A percentile compares a stretch with the other conserved stretches of the same genome.
These are phyloP conservation scores for Malus domestica DNA, from an alignment of 306 rosid genomes.

Conservation along the genomic window ASM211411v1 NC_041793.1:27247501-27248000, in stretches of 20 bases:
- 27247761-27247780: slow-evolving; percentile 7
- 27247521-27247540: not conserved
- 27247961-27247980: not conserved
- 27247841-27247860: slow-evolving; percentile 70
- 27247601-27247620: slow-evolving; percentile 90
- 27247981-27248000: not conserved
- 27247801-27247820: slow-evolving; percentile 80
- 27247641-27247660: slow-evolving; percentile 93
- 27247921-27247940: not conserved
- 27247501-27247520: not conserved
- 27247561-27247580: slow-evolving; percentile 66
- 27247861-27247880: slow-evolving; percentile 56
- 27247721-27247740: not conserved
- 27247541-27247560: not conserved
- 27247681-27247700: slow-evolving; percentile 25
- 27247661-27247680: slow-evolving; percentile 89
- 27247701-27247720: not conserved
- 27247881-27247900: not conserved
- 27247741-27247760: not conserved
- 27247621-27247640: slow-evolving; percentile 97
- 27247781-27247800: slow-evolving; percentile 72
- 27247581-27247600: slow-evolving; percentile 72
- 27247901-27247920: not conserved
- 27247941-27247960: not conserved
- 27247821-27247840: slow-evolving; percentile 66